Evolutionary conservation across 2,329 filamentous ascomycete species (phyloP), one percentile per base, ranked within the genome.

Genomic region (Sporothrix protearum): DNA sequence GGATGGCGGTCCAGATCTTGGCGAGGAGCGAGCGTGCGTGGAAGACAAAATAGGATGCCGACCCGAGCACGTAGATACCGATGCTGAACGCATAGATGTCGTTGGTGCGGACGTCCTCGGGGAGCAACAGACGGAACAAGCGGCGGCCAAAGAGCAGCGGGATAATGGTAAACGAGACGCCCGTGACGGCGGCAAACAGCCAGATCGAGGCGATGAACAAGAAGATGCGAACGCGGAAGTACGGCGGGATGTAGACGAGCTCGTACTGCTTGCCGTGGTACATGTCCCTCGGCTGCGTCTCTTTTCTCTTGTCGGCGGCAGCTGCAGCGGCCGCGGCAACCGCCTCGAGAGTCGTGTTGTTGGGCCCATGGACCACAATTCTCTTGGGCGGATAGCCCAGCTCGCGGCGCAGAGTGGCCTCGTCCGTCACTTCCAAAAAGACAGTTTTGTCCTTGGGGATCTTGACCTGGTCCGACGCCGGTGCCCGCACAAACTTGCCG

Each of bases 71-170:
- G 78, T 96, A 97, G 53, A 97, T 86, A 16, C 96, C 96, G 39
- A 96, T 89, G 69, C 93, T 97, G 79, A 97, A 97, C 14, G 96
- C 95, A 77, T 99, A 98, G 33, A 99, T 92, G 79, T 99, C 96
- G 80, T 98, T 99, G 78, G 95, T 91, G 53, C 88, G 88, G 64
- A 92, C 87, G 73, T 92, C 86, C 0, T 85, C 81, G 4, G 93
- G 92, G 55, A 97, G 88, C 45, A 94, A 81, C 36, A 86, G 82
- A 63, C 89, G 88, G 78, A 97, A 92, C 73, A 98, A 85, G 71
- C 85, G 86, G 36, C 96, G 91, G 1, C 96, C 96, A 77, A 97
- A 89, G 7, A 97, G 85, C 3, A 99, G 86, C 0, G 96, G 96
- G 0, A 96, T 82, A 73, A 99, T 91, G 0, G 96, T 97, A 74